Evolutionary conservation across 2,329 filamentous ascomycete genomes (phyloP).

Genomic region (Phialemonium atrogriseum): DNA sequence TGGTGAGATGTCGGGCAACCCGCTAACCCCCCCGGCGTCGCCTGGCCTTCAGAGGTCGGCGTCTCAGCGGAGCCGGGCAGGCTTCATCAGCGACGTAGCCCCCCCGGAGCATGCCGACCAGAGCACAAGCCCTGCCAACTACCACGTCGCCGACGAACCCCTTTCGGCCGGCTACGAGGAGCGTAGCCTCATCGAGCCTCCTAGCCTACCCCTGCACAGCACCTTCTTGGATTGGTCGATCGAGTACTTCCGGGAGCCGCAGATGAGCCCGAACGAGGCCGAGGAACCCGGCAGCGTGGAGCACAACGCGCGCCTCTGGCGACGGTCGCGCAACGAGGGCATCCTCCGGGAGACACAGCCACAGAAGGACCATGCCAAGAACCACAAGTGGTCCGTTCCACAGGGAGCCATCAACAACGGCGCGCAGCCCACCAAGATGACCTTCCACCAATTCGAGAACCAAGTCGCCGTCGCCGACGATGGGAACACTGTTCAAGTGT

Average conservation of each 20-base stretch:
- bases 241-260: constrained; percentile 94
- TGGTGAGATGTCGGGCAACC: constrained; percentile 25
- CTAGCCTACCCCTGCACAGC: constrained; percentile 68
- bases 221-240: constrained; percentile 92
- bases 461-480: constrained; percentile 92
- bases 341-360: constrained; percentile 91
- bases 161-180: constrained; percentile 67
- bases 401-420: constrained; percentile 80
- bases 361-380: constrained; percentile 79
- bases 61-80: constrained; percentile 30
- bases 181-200: constrained; percentile 48
- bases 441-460: constrained; percentile 96
- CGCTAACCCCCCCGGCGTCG: constrained; percentile 21
- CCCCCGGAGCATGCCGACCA: constrained; percentile 71
- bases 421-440: constrained; percentile 84
- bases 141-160: constrained; percentile 69
- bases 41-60: constrained; percentile 26
- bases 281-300: constrained; percentile 94
- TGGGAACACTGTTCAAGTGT: constrained; percentile 80
- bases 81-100: constrained; percentile 32
- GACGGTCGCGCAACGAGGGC: constrained; percentile 82
- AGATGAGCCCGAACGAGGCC: constrained; percentile 94
- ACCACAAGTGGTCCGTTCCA: constrained; percentile 78
- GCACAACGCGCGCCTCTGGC: constrained; percentile 92
- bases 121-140: constrained; percentile 55